These are phyloP conservation scores for Psidium friedrichsthalianum DNA, from an alignment of 345 rosid species.

Conservation along the genomic window DNA sequence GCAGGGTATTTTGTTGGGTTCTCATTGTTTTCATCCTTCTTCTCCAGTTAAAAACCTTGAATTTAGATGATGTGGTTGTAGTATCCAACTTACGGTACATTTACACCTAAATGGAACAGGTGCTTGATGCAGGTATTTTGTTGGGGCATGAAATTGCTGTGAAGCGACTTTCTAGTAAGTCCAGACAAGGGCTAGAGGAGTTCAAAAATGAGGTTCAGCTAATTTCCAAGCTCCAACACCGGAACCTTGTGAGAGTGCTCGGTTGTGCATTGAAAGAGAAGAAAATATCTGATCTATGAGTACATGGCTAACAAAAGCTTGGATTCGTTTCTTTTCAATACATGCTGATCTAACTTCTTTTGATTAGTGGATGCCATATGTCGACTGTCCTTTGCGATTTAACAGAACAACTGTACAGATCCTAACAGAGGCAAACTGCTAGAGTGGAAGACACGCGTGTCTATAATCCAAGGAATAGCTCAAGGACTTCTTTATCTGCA, in stretches of 20 bases:
- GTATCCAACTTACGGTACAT: neutral
- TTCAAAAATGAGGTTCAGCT: conserved; percentile 10
- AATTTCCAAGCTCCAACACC: conserved; percentile 12
- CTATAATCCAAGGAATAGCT: neutral
- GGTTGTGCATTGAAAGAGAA: conserved; percentile 10
- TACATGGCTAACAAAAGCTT: conserved; percentile 17
- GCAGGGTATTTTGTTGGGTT: too few relatives aligned
- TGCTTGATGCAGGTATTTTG: neutral
- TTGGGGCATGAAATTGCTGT: neutral
- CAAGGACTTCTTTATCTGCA: neutral
- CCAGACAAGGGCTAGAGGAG: conserved; percentile 14
- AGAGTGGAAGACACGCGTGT: conserved; percentile 7
- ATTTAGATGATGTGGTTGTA: neutral
- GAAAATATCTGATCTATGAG: conserved; percentile 15
- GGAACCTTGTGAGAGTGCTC: conserved; percentile 13
- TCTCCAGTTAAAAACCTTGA: too few relatives aligned
- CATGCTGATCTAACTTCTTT: neutral
- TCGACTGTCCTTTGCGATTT: neutral
- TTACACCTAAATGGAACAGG: neutral
- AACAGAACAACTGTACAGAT: neutral
- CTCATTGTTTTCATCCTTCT: too few relatives aligned
- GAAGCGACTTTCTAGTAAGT: conserved; percentile 7
- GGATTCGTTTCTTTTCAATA: conserved; percentile 14
- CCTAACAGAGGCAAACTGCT: neutral
- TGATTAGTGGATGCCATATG: neutral